These are phyloP conservation scores for Diaporthe citri DNA, from an alignment of 2,329 filamentous ascomycete species.

Conservation along the genomic window DNA sequence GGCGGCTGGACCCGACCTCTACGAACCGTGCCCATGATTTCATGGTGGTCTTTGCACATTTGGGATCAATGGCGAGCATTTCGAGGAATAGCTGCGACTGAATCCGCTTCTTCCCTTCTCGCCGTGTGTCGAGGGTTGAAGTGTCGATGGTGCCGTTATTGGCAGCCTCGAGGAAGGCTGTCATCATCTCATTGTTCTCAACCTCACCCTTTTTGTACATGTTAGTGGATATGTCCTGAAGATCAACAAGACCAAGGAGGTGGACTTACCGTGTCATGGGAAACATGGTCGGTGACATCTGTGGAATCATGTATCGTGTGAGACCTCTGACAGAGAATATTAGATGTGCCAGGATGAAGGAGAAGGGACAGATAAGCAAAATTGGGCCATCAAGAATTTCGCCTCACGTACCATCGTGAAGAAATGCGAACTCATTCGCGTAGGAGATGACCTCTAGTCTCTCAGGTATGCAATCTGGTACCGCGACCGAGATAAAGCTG, in stretches of 20 bases:
- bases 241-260: too few species aligned
- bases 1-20: slow-evolving; percentile 37
- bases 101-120: slow-evolving; percentile 44
- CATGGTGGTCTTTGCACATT: slow-evolving; percentile 43
- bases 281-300: slow-evolving; percentile 22
- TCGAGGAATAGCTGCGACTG: slow-evolving; percentile 40
- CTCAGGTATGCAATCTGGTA: slow-evolving; percentile 55
- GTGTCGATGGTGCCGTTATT: slow-evolving; percentile 38
- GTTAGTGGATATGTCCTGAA: too few species aligned
- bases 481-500: slow-evolving; percentile 49
- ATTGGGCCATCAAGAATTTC: slow-evolving; percentile 1
- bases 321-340: too few species aligned
- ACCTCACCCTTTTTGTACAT: slow-evolving; percentile 39
- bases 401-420: slow-evolving; percentile 50
- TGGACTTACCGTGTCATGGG: background rate
- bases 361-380: too few species aligned
- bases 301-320: too few species aligned
- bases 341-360: too few species aligned
- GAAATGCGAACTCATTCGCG: slow-evolving; percentile 56
- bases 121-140: slow-evolving; percentile 42
- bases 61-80: slow-evolving; percentile 44
- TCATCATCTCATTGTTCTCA: slow-evolving; percentile 43
- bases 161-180: slow-evolving; percentile 42
- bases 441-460: slow-evolving; percentile 55
- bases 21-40: slow-evolving; percentile 46